Evolutionary conservation across 352 stramenopile genomes (phyloP).

Genomic region (Phytopythium ostracodes): DNA sequence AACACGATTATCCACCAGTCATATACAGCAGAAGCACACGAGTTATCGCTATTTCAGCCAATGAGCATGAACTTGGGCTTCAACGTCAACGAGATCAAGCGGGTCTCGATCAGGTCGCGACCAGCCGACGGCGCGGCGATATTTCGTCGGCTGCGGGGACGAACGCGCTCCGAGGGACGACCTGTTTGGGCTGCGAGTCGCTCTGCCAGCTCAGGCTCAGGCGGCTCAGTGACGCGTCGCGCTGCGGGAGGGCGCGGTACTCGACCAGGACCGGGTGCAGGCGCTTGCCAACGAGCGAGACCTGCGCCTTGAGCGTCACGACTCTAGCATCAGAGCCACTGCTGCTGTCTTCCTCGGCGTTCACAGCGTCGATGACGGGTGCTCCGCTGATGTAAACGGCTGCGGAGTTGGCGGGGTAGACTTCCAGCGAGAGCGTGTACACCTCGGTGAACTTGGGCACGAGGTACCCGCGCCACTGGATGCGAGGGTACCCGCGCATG

Average conservation of each 20-base stretch:
- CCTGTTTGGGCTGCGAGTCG: constrained; percentile 14
- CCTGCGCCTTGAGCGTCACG: constrained; percentile 7
- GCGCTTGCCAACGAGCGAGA: constrained; percentile 21
- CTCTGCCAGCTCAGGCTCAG: constrained; percentile 28
- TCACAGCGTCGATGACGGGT: constrained; percentile 35
- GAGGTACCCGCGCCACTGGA: constrained; percentile 46
- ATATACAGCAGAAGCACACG: not conserved
- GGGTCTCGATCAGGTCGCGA: not conserved
- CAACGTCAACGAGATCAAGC: constrained; percentile 2
- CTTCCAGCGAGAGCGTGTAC: constrained; percentile 31
- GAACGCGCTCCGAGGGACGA: constrained; percentile 20
- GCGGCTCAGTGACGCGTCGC: constrained; percentile 5
- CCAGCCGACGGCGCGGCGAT: constrained; percentile 15
- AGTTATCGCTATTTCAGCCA: not conserved
- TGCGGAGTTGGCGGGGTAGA: constrained; percentile 14
- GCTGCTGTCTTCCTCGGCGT: constrained; percentile 5
- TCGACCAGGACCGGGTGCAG: constrained; percentile 45
- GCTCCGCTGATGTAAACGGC: constrained; percentile 31
- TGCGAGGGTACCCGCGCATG: constrained; percentile 37
- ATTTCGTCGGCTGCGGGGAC: constrained; percentile 26
- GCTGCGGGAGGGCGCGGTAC: constrained; percentile 19
- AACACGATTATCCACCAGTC: not conserved
- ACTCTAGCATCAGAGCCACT: not conserved
- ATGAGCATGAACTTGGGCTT: not conserved
- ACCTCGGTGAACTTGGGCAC: constrained; percentile 33